Conservation (phyloP, 2,329 filamentous ascomycete species). For the Microdochium nivale region DNA sequence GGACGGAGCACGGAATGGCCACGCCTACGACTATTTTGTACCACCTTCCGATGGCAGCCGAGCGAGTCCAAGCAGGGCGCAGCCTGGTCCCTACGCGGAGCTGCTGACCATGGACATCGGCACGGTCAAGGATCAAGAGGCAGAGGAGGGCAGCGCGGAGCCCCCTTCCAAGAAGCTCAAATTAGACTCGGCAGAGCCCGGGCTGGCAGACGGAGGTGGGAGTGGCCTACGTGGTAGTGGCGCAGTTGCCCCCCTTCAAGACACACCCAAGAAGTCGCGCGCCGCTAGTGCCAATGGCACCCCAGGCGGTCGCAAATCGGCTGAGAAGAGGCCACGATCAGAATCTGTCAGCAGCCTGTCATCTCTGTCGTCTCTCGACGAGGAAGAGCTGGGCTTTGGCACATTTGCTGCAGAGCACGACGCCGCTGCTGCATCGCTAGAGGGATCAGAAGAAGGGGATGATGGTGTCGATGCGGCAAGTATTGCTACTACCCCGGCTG, state of each 20-base stretch:
- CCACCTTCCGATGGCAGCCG: constrained; percentile 33
- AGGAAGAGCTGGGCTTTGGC: constrained; percentile 18
- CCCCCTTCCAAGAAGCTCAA: constrained; percentile 3
- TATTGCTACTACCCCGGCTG: constrained; percentile 21
- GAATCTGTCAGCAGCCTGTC: constrained; percentile 21
- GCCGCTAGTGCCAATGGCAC: constrained; percentile 1
- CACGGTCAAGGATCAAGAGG: constrained; percentile 21
- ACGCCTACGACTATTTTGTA: constrained; percentile 45
- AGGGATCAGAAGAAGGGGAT: constrained; percentile 18
- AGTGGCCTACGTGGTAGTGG: background rate
- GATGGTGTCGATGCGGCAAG: constrained; percentile 19
- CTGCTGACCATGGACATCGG: constrained; percentile 34
- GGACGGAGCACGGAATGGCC: constrained; percentile 44
- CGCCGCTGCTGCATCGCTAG: background rate
- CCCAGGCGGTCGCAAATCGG: constrained; percentile 3
- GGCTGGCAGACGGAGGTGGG: background rate
- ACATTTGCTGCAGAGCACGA: constrained; percentile 7
- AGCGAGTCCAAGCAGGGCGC: constrained; percentile 34
- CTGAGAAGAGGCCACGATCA: constrained; percentile 13
- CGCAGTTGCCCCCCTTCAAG: background rate
- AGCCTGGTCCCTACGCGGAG: constrained; percentile 38
- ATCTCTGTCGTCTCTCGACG: constrained; percentile 21
- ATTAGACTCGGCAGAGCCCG: background rate
- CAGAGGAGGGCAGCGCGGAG: constrained; percentile 21
- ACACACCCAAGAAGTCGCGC: background rate